These are phyloP conservation scores for Zygoascus flipseniorum DNA, from an alignment of 805 yeast species.

Conservation along the genomic window DNA sequence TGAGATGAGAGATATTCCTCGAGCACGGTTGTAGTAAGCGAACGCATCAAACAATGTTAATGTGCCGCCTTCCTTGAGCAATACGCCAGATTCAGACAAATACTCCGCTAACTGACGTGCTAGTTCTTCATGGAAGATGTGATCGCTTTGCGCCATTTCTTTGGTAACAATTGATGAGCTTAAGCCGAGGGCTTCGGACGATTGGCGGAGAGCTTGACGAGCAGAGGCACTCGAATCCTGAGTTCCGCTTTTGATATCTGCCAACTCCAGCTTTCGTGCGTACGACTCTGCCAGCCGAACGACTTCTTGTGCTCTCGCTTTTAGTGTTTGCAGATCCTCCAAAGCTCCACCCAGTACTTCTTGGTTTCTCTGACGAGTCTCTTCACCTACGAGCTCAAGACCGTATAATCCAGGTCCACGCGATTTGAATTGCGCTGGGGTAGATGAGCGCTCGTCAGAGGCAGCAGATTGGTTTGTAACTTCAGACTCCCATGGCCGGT, in stretches of 20 bases:
- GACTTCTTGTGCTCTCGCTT: conserved; percentile 71
- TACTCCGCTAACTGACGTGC: conserved; percentile 76
- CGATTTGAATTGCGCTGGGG: neutral
- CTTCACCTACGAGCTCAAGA: conserved; percentile 49
- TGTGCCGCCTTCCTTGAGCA: conserved; percentile 48
- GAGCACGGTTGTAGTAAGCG: conserved; percentile 53
- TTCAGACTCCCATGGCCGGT: conserved; percentile 36
- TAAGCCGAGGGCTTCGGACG: conserved; percentile 28
- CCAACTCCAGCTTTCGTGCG: conserved; percentile 22
- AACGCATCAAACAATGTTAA: conserved; percentile 55
- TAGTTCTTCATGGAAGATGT: conserved; percentile 42
- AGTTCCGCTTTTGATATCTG: conserved; percentile 8
- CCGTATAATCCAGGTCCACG: conserved; percentile 54
- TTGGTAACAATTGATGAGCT: conserved; percentile 26
- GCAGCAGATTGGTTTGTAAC: neutral
- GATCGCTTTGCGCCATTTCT: conserved; percentile 30
- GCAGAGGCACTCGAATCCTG: conserved; percentile 21
- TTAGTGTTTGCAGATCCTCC: conserved; percentile 65
- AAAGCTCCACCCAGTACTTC: conserved; percentile 57
- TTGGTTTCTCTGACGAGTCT: conserved; percentile 49
- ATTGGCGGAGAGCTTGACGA: conserved; percentile 28
- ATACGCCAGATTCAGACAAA: conserved; percentile 36
- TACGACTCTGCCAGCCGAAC: conserved; percentile 41
- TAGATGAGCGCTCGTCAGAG: neutral
- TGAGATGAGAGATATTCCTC: conserved; percentile 58